Conservation (phyloP, 768 basidiomycete genomes). For the Rhodotorula paludigena region DNA sequence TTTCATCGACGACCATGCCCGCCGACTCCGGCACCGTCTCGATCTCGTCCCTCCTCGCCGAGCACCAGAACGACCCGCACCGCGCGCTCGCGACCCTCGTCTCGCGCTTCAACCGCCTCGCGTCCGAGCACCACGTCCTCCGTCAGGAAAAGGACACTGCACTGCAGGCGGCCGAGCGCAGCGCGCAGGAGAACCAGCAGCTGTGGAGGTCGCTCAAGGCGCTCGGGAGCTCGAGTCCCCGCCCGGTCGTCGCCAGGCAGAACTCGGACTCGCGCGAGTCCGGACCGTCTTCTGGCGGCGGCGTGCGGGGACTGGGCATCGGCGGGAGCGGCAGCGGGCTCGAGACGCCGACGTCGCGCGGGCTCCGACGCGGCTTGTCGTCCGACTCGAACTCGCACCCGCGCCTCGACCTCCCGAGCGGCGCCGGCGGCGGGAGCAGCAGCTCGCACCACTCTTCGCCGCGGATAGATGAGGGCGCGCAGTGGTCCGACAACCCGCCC, state of each 20-base stretch:
- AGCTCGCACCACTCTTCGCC: slow-evolving; percentile 6
- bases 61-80: slow-evolving; percentile 20
- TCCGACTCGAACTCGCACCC: slow-evolving; percentile 3
- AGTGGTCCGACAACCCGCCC: neutral
- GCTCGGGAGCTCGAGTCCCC: slow-evolving; percentile 14
- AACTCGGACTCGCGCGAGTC: slow-evolving; percentile 2
- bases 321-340: slow-evolving; percentile 12
- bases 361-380: neutral
- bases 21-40: neutral
- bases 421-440: neutral
- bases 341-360: neutral
- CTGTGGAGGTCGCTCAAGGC: slow-evolving; percentile 36
- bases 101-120: slow-evolving; percentile 28
- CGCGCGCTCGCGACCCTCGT: slow-evolving; percentile 29
- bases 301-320: neutral
- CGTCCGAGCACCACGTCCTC: neutral
- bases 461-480: neutral
- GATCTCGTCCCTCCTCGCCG: slow-evolving; percentile 14
- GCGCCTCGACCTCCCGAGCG: neutral
- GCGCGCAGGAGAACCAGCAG: slow-evolving; percentile 28
- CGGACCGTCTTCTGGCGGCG: too few species aligned
- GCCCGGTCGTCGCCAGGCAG: slow-evolving; percentile 4
- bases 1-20: too few species aligned
- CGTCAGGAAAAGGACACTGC: slow-evolving; percentile 11
- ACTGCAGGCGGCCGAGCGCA: slow-evolving; percentile 3